Percentiles rank a stretch among this genome's conserved stretches.
These are phyloP conservation scores for Neolentinus lepideus DNA, from an alignment of 1,284 basidiomycete genomes.

Conservation along the genomic window DNA sequence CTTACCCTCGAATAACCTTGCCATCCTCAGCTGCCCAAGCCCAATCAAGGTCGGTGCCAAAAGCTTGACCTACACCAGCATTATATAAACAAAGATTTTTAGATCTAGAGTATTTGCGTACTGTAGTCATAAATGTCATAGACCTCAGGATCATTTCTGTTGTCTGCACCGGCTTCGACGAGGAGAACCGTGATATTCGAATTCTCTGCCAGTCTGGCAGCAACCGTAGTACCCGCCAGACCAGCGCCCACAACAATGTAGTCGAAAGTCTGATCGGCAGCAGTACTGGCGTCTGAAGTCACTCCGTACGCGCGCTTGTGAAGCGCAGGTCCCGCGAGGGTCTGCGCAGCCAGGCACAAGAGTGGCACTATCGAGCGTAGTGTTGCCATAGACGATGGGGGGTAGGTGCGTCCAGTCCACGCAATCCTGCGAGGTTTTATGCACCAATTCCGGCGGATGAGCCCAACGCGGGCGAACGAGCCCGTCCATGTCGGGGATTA, in stretches of 20 bases:
- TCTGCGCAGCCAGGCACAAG: neutral
- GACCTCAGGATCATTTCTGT: neutral
- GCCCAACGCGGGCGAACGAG: no score
- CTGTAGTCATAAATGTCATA: neutral
- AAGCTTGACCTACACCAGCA: neutral
- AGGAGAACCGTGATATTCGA: slow-evolving; percentile 5
- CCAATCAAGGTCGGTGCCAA: neutral
- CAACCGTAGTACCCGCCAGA: slow-evolving; percentile 4
- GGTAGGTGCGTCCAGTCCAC: no score
- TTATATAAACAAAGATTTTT: neutral
- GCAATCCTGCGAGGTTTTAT: no score
- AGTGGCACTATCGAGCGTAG: neutral
- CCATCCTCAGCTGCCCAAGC: neutral
- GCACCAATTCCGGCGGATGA: no score
- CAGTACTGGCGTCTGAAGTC: neutral
- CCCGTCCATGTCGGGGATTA: no score
- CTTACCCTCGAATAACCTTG: neutral
- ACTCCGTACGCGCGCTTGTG: neutral
- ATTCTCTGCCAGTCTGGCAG: slow-evolving; percentile 7
- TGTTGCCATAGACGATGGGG: neutral
- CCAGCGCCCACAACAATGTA: slow-evolving; percentile 4
- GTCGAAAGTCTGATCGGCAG: neutral
- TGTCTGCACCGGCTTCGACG: slow-evolving; percentile 6
- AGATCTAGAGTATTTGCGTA: neutral
- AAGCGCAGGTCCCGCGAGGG: neutral